These are phyloP conservation scores for Linum lewisii DNA, from an alignment of 345 rosid genomes.

Conservation along the genomic window DNA sequence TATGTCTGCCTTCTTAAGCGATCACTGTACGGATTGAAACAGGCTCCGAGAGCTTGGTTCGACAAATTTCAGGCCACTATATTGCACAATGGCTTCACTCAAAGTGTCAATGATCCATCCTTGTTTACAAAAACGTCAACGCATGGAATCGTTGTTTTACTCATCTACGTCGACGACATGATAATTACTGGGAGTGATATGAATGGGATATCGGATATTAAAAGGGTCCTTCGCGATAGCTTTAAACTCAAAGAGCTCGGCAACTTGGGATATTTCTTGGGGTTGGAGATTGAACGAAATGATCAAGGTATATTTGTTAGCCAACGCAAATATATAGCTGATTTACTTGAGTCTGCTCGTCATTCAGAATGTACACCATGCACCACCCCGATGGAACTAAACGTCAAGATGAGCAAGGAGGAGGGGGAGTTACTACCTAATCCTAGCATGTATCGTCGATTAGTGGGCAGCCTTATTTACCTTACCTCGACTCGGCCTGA, in stretches of 20 bases:
- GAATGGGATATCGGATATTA: too few species aligned
- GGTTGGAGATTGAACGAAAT: background rate
- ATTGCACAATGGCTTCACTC: background rate
- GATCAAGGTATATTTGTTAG: background rate
- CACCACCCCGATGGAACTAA: background rate
- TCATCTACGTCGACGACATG: background rate
- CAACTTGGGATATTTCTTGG: background rate
- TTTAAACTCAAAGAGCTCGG: background rate
- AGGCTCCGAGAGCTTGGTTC: background rate
- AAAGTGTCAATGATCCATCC: background rate
- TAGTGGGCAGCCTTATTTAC: background rate
- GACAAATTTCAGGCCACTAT: background rate
- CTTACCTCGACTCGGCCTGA: background rate
- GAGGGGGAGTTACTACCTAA: background rate
- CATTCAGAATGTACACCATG: background rate
- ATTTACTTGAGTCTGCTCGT: background rate
- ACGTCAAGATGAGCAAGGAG: background rate
- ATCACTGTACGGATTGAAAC: background rate
- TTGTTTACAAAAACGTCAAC: background rate
- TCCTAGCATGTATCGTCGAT: background rate
- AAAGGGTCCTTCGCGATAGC: background rate
- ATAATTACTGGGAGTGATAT: background rate
- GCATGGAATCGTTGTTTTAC: background rate
- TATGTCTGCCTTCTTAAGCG: background rate
- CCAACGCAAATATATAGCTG: background rate